A percentile compares a stretch with the other conserved stretches of the same genome.
Evolutionary conservation across 257 asterid species (phyloP).

Genomic region (Catharanthus roseus): DNA sequence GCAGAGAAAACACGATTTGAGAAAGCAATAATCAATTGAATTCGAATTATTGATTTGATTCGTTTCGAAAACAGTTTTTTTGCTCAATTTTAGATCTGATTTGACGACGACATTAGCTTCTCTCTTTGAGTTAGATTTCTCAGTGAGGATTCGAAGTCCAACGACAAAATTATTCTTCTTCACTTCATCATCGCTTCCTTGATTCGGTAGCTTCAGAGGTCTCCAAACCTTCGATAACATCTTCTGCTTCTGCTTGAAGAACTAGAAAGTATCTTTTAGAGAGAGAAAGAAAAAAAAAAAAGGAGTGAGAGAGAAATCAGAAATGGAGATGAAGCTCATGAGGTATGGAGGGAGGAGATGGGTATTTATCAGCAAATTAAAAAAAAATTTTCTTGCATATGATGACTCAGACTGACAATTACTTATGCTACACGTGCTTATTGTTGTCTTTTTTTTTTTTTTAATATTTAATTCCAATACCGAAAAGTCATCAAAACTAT

Average conservation of each 20-base stretch:
- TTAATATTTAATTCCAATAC: too few relatives aligned
- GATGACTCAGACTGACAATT: too few relatives aligned
- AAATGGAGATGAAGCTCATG: slow-evolving; percentile 1
- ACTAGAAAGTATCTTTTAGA: not conserved
- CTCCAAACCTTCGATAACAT: slow-evolving; percentile 1
- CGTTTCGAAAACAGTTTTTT: slow-evolving; percentile 7
- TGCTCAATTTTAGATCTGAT: slow-evolving; percentile 4
- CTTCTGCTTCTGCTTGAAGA: not conserved
- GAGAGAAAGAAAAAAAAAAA: not conserved
- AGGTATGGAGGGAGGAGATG: not conserved
- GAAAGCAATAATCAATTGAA: slow-evolving; percentile 19
- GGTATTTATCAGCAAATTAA: not conserved
- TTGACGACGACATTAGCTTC: slow-evolving; percentile 17
- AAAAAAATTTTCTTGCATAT: too few relatives aligned
- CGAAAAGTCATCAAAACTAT: too few relatives aligned
- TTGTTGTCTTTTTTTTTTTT: not conserved
- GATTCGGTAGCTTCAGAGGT: not conserved
- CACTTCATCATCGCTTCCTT: not conserved
- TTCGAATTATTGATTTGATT: not conserved
- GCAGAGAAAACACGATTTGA: slow-evolving; percentile 28
- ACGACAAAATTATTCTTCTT: not conserved
- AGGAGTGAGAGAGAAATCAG: not conserved
- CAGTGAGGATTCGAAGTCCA: slow-evolving; percentile 11
- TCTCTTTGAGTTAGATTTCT: not conserved
- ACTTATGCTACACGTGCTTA: not conserved